Base-by-base conservation (phyloP, 2,329 filamentous ascomycete genomes). In the Amylocarpus encephaloides region DNA sequence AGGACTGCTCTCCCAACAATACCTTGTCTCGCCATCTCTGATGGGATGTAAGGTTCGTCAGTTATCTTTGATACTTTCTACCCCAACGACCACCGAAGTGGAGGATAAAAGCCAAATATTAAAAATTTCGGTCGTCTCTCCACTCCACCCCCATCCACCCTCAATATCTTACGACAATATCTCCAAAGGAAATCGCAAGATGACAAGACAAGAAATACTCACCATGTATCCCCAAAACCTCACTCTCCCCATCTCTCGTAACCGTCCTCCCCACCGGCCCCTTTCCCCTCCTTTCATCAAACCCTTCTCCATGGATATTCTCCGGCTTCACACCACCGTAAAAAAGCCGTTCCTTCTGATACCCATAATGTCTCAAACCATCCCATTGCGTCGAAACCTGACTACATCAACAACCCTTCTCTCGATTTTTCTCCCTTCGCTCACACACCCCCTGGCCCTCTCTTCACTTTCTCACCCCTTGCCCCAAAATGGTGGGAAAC, bases 1-100 rank as follows among this genome's bases (percentile, higher is more conserved):
- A 81, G 62, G 2, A 80, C 67, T 2, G 73, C 77, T 0, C 77
- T 68, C n/a, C 76, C 77, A 0, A 79, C 74, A 40, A 80, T 79
- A 13, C 77, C 77, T 46, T 53, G 49, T 1, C 51, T 40, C 7
- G 32, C 43, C 2, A 36, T 33, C 3, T 32, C 42, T 44, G 13
- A 26, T 26, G 7, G 22, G 7, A 4, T 18, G 7, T 16, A 15
- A 36, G 3, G 11, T 5, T 36, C 5, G 9, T 36, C 11, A 36
- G 34, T 10, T 16, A 13, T 13, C 15, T n/a, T n/a, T n/a, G n/a
- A n/a, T n/a, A 36, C 11, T 5, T 36, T 26, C 22, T 26, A 26
- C 7, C 7, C 4, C 22, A 26, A 26, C 22, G 7, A 26, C 7
- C 4, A 26, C 22, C 22, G 7, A 26, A 26, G 4, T 4, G 11